Conservation (phyloP, 176 grass and related monocot species). For the Hordeum vulgare region MorexV3_pseudomolecules_assembly NC_058524.1:356296332-356296831, state of each 20-base stretch:
- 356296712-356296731: constrained; percentile 93
- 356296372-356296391: not conserved
- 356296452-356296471: not conserved
- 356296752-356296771: constrained; percentile 76
- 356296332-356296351: not conserved
- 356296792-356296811: constrained; percentile 95
- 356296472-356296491: not conserved
- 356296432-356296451: not conserved
- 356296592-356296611: not conserved
- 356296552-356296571: not conserved
- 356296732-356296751: constrained; percentile 93
- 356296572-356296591: not conserved
- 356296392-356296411: not conserved
- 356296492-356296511: not conserved
- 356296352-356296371: not conserved
- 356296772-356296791: constrained; percentile 81
- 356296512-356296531: not conserved
- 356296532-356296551: not conserved
- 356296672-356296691: constrained; percentile 98
- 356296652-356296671: constrained; percentile 98
- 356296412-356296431: no score
- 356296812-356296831: constrained; percentile 66
- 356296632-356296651: constrained; percentile 55
- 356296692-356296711: constrained; percentile 97
- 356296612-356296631: not conserved